A percentile compares a stretch with the other conserved stretches of the same genome.
Evolutionary conservation across 345 rosid genomes (phyloP).

Genomic region (Camelina laxa): DNA sequence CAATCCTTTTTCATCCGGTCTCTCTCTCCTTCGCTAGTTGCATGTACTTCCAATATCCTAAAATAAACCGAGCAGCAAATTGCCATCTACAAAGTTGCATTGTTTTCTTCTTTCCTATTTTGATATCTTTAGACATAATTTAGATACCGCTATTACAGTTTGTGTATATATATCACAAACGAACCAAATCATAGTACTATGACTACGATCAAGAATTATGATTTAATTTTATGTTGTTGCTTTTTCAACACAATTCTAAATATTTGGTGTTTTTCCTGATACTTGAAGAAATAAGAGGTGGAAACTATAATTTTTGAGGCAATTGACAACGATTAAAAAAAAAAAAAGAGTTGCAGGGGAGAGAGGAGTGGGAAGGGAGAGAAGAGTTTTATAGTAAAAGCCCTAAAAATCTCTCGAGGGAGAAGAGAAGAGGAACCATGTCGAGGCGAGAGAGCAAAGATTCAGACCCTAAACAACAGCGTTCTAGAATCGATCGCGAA

Average conservation of each 20-base stretch:
- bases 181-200: too few relatives aligned
- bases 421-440: constrained; percentile 41
- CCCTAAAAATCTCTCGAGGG: constrained; percentile 28
- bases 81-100: background rate
- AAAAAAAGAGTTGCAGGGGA: background rate
- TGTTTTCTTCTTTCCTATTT: background rate
- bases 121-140: background rate
- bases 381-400: background rate
- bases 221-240: too few relatives aligned
- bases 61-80: background rate
- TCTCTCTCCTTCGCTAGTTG: background rate
- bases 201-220: too few relatives aligned
- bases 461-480: constrained; percentile 57
- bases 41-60: background rate
- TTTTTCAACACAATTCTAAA: background rate
- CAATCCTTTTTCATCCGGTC: background rate
- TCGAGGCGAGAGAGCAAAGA: constrained; percentile 63
- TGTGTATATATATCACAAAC: too few relatives aligned
- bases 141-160: too few relatives aligned
- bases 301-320: background rate
- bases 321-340: background rate
- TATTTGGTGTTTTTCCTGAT: background rate
- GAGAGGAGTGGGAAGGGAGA: background rate
- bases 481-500: constrained; percentile 60
- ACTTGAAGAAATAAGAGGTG: background rate